Evolutionary conservation across 495 filamentous ascomycete species (phyloP).

Genomic region (Trypethelium eluteriae): DNA sequence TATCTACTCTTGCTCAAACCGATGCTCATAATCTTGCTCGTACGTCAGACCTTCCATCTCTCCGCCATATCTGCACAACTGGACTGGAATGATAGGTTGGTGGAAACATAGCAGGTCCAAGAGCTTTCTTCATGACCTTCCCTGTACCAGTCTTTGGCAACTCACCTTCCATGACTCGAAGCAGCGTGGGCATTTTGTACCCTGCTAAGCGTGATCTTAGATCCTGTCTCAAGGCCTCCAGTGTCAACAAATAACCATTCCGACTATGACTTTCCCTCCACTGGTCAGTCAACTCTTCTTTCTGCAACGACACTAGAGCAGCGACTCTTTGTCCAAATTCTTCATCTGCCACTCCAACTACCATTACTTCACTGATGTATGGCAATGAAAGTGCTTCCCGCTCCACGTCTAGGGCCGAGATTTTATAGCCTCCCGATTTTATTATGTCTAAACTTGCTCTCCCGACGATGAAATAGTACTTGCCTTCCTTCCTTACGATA

Average conservation of each 20-base stretch:
- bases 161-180: constrained; percentile 40
- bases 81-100: constrained; percentile 29
- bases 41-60: neutral
- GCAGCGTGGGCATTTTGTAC: constrained; percentile 45
- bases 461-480: constrained; percentile 45
- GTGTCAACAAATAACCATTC: constrained; percentile 23
- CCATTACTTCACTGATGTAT: constrained; percentile 41
- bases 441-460: constrained; percentile 43
- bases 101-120: constrained; percentile 43
- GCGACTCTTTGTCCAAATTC: constrained; percentile 47
- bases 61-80: constrained; percentile 40
- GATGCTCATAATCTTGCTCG: neutral
- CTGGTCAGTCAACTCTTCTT: constrained; percentile 20
- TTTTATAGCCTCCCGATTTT: constrained; percentile 43
- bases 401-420: constrained; percentile 42
- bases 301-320: constrained; percentile 39
- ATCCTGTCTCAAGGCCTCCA: constrained; percentile 38
- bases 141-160: constrained; percentile 44
- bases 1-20: too few relatives aligned
- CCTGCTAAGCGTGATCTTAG: constrained; percentile 36
- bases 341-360: constrained; percentile 41
- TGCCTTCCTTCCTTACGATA: constrained; percentile 41
- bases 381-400: constrained; percentile 37
- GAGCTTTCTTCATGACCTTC: constrained; percentile 46
- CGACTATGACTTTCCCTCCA: neutral